Conservation (phyloP, 495 filamentous ascomycete species). For the Daldinia grandis region DNA sequence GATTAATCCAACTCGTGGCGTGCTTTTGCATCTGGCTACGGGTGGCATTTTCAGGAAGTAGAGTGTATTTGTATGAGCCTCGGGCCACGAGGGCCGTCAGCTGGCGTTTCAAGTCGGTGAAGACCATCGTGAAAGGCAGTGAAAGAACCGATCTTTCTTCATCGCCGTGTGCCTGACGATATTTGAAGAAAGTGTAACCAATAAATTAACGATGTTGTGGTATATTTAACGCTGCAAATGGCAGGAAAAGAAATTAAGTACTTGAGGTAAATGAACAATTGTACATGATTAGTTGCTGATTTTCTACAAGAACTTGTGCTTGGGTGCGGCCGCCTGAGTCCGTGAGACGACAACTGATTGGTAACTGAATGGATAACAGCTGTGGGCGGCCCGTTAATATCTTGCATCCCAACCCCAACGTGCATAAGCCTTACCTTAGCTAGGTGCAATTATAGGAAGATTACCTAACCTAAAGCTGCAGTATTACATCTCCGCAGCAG, state of each 20-base stretch:
- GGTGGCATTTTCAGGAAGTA: constrained; percentile 28
- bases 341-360: background rate
- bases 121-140: constrained; percentile 31
- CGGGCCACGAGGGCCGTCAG: constrained; percentile 29
- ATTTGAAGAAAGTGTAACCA: background rate
- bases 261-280: background rate
- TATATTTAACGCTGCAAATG: background rate
- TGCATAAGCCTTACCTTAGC: background rate
- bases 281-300: background rate
- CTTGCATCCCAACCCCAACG: background rate
- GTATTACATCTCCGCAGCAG: too few species aligned
- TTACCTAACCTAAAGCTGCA: too few species aligned
- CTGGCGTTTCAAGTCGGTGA: constrained; percentile 37
- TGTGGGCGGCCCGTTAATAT: background rate
- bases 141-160: constrained; percentile 33
- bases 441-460: too few species aligned
- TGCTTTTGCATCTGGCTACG: constrained; percentile 7
- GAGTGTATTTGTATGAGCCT: constrained; percentile 40
- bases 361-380: background rate
- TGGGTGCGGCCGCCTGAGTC: background rate
- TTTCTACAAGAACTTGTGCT: background rate
- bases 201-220: background rate
- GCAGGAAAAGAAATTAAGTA: background rate
- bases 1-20: constrained; percentile 12
- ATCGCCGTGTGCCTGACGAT: constrained; percentile 22